These are phyloP conservation scores for Leishmania mexicana DNA, from an alignment of 208 protist species.

Conservation along the genomic window DNA sequence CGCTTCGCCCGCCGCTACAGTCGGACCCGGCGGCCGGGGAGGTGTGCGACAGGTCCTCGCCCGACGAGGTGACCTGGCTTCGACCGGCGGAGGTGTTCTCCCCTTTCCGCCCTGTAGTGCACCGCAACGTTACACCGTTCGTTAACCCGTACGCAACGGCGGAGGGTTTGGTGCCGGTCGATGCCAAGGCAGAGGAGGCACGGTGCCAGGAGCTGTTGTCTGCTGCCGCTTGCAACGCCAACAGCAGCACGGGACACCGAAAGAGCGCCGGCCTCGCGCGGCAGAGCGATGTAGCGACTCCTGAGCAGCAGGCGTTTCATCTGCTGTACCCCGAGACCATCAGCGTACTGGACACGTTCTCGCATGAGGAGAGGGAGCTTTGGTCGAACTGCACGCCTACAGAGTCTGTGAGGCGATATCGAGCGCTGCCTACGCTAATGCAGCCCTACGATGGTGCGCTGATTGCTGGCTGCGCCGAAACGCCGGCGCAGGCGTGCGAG, in stretches of 20 bases:
- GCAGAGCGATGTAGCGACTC: slow-evolving; percentile 13
- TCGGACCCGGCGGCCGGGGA: not conserved
- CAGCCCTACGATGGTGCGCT: slow-evolving; percentile 77
- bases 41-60: not conserved
- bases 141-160: slow-evolving; percentile 70
- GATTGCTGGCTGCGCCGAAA: slow-evolving; percentile 60
- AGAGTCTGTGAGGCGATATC: slow-evolving; percentile 59
- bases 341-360: slow-evolving; percentile 54
- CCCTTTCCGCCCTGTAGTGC: slow-evolving; percentile 91
- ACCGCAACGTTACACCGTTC: slow-evolving; percentile 85
- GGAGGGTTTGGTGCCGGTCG: slow-evolving; percentile 32
- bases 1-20: not conserved
- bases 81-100: slow-evolving; percentile 69
- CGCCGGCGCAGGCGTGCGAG: slow-evolving; percentile 66
- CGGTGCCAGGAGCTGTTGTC: slow-evolving; percentile 19
- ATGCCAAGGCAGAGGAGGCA: slow-evolving; percentile 45
- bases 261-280: slow-evolving; percentile 3
- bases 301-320: slow-evolving; percentile 42
- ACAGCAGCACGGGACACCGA: not conserved
- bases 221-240: not conserved
- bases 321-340: slow-evolving; percentile 79
- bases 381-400: slow-evolving; percentile 38
- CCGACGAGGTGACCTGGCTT: slow-evolving; percentile 54
- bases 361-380: slow-evolving; percentile 37
- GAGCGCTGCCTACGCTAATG: slow-evolving; percentile 68